These are phyloP conservation scores for Colletotrichum sp. DNA, from an alignment of 2,329 filamentous ascomycete species.

Conservation along the genomic window DNA sequence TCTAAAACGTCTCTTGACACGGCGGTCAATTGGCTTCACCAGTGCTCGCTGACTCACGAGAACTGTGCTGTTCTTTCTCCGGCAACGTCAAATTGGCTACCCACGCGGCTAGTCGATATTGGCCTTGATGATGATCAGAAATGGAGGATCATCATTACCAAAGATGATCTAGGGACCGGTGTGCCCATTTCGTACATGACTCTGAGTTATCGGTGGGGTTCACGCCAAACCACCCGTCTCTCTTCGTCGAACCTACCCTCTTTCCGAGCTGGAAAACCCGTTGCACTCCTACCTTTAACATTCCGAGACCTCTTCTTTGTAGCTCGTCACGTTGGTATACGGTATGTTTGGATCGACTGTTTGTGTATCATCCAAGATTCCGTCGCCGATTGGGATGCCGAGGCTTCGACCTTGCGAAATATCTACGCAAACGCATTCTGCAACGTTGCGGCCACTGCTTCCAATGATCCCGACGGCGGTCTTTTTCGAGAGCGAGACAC, in stretches of 20 bases:
- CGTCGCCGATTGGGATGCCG: slow-evolving; percentile 19
- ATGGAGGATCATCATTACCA: rapidly evolving
- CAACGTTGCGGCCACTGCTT: slow-evolving; percentile 17
- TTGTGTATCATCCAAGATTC: slow-evolving; percentile 25
- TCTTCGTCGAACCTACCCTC: not conserved
- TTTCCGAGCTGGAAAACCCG: not conserved
- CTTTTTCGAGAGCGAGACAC: slow-evolving; percentile 9
- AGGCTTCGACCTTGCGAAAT: slow-evolving; percentile 19
- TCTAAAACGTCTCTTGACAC: no score
- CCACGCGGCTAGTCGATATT: not conserved
- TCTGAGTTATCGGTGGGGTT: slow-evolving; percentile 24
- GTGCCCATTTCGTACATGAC: not conserved
- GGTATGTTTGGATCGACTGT: slow-evolving; percentile 24
- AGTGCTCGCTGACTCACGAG: no score
- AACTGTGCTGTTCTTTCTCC: no score
- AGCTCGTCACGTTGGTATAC: slow-evolving; percentile 11
- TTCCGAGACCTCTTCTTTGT: slow-evolving; percentile 21
- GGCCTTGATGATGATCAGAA: not conserved
- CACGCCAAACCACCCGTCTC: not conserved
- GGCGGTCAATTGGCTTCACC: no score
- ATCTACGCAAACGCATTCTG: slow-evolving; percentile 17
- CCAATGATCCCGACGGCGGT: not conserved
- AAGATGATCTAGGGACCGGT: rapidly evolving
- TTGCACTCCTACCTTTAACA: slow-evolving; percentile 12
- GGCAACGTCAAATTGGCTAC: not conserved